These are phyloP conservation scores for Aureobasidium pullulans DNA, from an alignment of 2,329 filamentous ascomycete species.

Conservation along the genomic window DNA sequence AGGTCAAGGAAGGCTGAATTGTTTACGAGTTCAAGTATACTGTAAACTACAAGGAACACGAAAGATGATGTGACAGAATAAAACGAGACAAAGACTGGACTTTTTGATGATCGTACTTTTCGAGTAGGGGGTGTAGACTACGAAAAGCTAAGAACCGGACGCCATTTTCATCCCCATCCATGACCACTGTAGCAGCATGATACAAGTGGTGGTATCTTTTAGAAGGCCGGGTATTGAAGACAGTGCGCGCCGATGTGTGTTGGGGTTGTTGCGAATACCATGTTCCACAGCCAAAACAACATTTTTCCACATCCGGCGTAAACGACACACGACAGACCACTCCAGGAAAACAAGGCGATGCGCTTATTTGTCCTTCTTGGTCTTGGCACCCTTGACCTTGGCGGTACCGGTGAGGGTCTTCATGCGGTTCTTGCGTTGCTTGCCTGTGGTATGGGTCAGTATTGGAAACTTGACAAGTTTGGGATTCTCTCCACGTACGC, in stretches of 20 bases:
- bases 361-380: conserved; percentile 59
- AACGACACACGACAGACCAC: background rate
- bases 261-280: background rate
- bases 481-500: conserved; percentile 61
- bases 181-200: background rate
- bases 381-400: conserved; percentile 92
- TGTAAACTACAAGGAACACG: background rate
- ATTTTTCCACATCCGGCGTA: background rate
- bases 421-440: conserved; percentile 99
- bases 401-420: conserved; percentile 98
- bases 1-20: too few species aligned
- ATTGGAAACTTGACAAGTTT: background rate
- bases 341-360: conserved; percentile 15
- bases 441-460: conserved; percentile 57
- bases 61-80: background rate
- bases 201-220: conserved; percentile 6
- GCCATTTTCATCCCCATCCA: conserved; percentile 14
- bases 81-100: background rate
- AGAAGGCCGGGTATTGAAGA: background rate
- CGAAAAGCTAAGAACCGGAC: conserved; percentile 15
- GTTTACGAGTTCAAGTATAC: background rate
- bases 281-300: too few species aligned
- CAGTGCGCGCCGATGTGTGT: background rate
- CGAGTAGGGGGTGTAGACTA: conserved; percentile 10
- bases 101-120: conserved; percentile 13